A percentile compares a stretch with the other conserved stretches of the same genome.
These are phyloP conservation scores for Cryomyces minteri DNA, from an alignment of 495 filamentous ascomycete species.

Conservation along the genomic window DNA sequence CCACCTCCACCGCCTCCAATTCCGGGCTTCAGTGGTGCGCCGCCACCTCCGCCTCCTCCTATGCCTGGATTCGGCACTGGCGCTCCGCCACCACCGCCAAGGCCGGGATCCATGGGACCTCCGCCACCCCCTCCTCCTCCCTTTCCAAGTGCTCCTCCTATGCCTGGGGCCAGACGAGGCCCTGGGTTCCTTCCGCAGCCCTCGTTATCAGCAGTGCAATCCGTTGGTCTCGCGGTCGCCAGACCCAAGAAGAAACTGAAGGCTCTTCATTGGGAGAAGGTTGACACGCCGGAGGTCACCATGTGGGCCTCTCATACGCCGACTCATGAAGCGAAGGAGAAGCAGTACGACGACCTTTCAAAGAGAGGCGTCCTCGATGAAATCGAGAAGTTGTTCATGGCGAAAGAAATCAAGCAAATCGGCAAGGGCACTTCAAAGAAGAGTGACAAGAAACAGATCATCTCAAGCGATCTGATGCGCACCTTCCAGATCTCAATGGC, in stretches of 20 bases:
- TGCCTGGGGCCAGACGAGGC: constrained; percentile 20
- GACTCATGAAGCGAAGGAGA: constrained; percentile 68
- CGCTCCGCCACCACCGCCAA: constrained; percentile 28
- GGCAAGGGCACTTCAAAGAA: constrained; percentile 42
- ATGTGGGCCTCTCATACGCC: constrained; percentile 84
- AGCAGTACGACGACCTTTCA: constrained; percentile 83
- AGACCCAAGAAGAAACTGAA: constrained; percentile 98
- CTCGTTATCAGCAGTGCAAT: constrained; percentile 6
- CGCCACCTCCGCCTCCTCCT: constrained; percentile 32
- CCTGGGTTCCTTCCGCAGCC: constrained; percentile 19
- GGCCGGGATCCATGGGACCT: constrained; percentile 20
- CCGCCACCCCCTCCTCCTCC: constrained; percentile 16
- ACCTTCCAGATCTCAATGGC: constrained; percentile 84
- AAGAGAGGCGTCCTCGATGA: constrained; percentile 91
- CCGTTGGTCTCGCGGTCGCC: constrained; percentile 35
- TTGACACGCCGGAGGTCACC: constrained; percentile 82
- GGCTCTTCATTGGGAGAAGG: constrained; percentile 97
- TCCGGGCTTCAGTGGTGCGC: constrained; percentile 22
- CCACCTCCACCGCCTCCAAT: constrained; percentile 21
- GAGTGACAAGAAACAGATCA: constrained; percentile 92
- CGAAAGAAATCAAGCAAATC: constrained; percentile 88
- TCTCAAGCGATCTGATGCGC: constrained; percentile 78
- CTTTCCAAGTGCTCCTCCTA: constrained; percentile 17
- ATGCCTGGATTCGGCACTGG: constrained; percentile 23
- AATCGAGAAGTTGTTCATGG: constrained; percentile 92